Conservation (phyloP, 1,284 basidiomycete genomes). For the Fomitopsis schrenkii region DNA sequence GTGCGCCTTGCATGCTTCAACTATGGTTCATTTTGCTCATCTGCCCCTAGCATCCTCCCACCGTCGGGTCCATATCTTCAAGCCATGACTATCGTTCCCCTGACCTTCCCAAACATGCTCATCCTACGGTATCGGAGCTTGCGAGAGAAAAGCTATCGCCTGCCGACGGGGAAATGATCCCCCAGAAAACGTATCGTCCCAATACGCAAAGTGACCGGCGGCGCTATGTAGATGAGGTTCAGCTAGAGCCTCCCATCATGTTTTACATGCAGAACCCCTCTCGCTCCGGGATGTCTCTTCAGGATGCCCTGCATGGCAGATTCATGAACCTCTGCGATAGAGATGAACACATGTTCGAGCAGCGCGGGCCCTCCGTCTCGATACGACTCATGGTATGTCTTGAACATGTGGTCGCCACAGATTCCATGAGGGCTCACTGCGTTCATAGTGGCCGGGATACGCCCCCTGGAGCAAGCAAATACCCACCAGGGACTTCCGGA, state of each 20-base stretch:
- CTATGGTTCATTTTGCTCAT: too few species aligned
- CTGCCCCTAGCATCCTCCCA: too few species aligned
- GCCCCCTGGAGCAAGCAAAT: slow-evolving; percentile 74
- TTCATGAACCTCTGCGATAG: slow-evolving; percentile 41
- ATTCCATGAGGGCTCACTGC: background rate
- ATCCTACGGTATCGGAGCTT: slow-evolving; percentile 17
- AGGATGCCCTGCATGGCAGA: slow-evolving; percentile 42
- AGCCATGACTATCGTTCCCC: background rate
- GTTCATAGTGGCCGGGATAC: slow-evolving; percentile 68
- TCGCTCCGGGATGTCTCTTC: slow-evolving; percentile 56
- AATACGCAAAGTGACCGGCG: slow-evolving; percentile 70
- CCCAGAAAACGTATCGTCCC: slow-evolving; percentile 66
- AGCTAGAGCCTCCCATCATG: slow-evolving; percentile 56
- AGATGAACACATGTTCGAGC: slow-evolving; percentile 60
- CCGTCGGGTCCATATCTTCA: background rate
- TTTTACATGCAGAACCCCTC: slow-evolving; percentile 49
- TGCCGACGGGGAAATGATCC: slow-evolving; percentile 32
- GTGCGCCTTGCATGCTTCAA: too few species aligned
- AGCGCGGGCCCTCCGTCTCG: slow-evolving; percentile 71
- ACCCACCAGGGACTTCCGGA: slow-evolving; percentile 72
- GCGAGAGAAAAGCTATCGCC: slow-evolving; percentile 12
- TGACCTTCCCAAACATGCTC: background rate
- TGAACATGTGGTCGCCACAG: background rate
- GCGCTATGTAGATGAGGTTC: slow-evolving; percentile 67
- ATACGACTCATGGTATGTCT: slow-evolving; percentile 61